A percentile compares a stretch with the other conserved stretches of the same genome.
These are phyloP conservation scores for Termitomyces sp. DNA, from an alignment of 768 basidiomycete genomes.

Conservation along the genomic window DNA sequence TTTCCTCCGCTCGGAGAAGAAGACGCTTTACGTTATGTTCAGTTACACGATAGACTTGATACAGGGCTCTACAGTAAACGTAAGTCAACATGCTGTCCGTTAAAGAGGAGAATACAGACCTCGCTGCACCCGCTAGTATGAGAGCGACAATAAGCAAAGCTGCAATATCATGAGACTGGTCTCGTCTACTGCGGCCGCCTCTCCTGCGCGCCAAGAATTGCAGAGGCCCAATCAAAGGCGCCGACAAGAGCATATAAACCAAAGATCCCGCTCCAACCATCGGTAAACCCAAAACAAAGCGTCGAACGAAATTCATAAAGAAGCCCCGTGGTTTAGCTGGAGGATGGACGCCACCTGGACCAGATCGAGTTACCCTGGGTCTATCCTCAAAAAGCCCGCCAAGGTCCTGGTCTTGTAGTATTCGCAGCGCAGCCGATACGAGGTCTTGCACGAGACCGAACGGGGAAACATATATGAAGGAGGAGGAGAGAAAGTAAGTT, in stretches of 20 bases:
- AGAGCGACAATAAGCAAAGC: slow-evolving; percentile 61
- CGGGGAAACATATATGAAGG: slow-evolving; percentile 43
- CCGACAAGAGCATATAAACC: slow-evolving; percentile 62
- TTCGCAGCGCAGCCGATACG: slow-evolving; percentile 55
- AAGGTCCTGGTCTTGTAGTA: slow-evolving; percentile 53
- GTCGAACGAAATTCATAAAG: slow-evolving; percentile 51
- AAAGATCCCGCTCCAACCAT: slow-evolving; percentile 74
- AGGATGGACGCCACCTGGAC: slow-evolving; percentile 7
- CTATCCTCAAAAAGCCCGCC: slow-evolving; percentile 33
- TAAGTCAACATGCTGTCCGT: background rate
- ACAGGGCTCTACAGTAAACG: slow-evolving; percentile 49
- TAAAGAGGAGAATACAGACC: slow-evolving; percentile 32
- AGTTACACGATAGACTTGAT: slow-evolving; percentile 64
- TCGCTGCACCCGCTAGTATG: slow-evolving; percentile 55
- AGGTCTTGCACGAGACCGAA: slow-evolving; percentile 55
- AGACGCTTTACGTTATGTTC: slow-evolving; percentile 52
- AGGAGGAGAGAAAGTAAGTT: slow-evolving; percentile 33
- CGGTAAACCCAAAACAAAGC: slow-evolving; percentile 75
- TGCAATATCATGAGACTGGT: slow-evolving; percentile 55
- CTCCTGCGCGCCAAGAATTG: slow-evolving; percentile 68
- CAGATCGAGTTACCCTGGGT: slow-evolving; percentile 6
- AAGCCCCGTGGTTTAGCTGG: slow-evolving; percentile 30
- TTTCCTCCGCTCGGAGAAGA: slow-evolving; percentile 70
- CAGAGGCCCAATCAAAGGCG: slow-evolving; percentile 60
- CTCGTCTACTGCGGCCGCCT: slow-evolving; percentile 47